These are phyloP conservation scores for Colletotrichum eremochloae DNA, from an alignment of 2,329 filamentous ascomycete genomes.

Conservation along the genomic window DNA sequence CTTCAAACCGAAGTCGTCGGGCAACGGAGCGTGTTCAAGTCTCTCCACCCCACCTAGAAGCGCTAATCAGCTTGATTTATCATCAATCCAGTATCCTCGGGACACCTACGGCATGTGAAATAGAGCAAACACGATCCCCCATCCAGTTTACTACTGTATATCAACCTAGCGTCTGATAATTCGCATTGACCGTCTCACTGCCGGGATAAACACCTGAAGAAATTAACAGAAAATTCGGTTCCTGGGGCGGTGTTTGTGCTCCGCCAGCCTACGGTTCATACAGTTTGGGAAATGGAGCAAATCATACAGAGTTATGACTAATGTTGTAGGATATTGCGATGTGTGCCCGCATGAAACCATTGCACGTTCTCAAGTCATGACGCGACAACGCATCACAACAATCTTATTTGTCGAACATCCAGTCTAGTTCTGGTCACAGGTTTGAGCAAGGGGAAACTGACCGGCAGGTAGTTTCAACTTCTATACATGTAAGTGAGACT, in stretches of 20 bases:
- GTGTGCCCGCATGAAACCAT: background rate
- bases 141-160: too few relatives aligned
- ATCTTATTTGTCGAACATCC: background rate
- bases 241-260: background rate
- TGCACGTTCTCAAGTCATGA: background rate
- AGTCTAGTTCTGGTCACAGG: background rate
- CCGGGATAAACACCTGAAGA: background rate
- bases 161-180: background rate
- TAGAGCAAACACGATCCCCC: background rate
- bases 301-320: background rate
- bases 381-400: background rate
- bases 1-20: background rate
- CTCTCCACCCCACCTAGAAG: background rate
- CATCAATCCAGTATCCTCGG: background rate
- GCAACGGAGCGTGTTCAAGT: background rate
- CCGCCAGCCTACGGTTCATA: background rate
- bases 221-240: too few relatives aligned
- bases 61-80: background rate
- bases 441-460: background rate
- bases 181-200: background rate
- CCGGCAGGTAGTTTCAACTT: background rate
- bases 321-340: background rate
- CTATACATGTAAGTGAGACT: background rate
- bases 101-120: background rate
- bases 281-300: background rate